Base-by-base conservation (phyloP, 768 basidiomycete species). In the Mycena rosella region DNA sequence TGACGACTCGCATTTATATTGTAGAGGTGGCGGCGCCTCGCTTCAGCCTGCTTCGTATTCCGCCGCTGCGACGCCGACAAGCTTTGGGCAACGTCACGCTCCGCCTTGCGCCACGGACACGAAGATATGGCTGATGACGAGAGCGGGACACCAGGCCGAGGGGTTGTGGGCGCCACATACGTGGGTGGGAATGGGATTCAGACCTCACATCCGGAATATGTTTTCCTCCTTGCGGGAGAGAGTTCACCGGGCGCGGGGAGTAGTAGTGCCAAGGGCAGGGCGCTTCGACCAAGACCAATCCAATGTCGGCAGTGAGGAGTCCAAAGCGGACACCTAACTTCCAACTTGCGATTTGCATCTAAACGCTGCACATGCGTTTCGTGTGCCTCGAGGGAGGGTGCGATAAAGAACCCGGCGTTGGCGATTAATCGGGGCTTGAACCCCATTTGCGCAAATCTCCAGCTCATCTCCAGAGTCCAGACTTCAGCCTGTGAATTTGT, bases 311-410 rank as follows among this genome's bases (percentile, higher is more conserved):
- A n/a, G 20, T 45, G n/a, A 3, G 24, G 22, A 5, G 17, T 17
- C 32, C 8, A 34, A 34, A 2, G 20, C 5, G n/a, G 51, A 34
- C 15, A n/a, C 34, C 9, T 8, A 52, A 52, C 29, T 44, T 20
- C 29, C 56, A 30, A 45, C 7, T 44, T 29, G 13, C 56, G 29
- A 32, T 9, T 42, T 58, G 44, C 20, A 18, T 18, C 13, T 2
- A 44, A 42, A 22, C 26, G 40, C 27, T 20, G 40, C 24, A 11
- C 47, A 26, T 55, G 34, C 36, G 44, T 22, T 3, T 29, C n/a
- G 8, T 5, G 54, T 38, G 54, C 55, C 49, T 48, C 49, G 49
- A 51, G 49, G 49, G 13, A 30, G 49, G 26, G 27, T 40, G 49
- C 49, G n/a, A 26, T 7, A 27, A 15, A 51, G 49, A 51, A 18